These are phyloP conservation scores for Iris pallida DNA, from an alignment of 116 monocot genomes.

Conservation along the genomic window DNA sequence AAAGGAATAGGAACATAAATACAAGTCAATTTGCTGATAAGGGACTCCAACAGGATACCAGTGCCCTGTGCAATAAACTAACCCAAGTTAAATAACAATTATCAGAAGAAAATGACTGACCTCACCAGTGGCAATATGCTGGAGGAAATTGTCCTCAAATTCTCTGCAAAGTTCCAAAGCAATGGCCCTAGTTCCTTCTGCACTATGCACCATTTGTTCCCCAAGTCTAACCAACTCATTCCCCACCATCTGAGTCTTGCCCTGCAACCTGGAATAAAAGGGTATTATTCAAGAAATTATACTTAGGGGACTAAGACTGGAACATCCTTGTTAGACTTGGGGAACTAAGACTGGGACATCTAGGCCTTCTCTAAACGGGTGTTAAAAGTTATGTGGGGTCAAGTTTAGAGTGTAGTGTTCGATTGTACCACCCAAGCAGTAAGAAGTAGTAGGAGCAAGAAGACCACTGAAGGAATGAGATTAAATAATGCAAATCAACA, in stretches of 20 bases:
- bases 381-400: too few species aligned
- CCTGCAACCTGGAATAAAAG: slow-evolving; percentile 63
- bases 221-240: slow-evolving; percentile 94
- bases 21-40: not conserved
- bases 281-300: not conserved
- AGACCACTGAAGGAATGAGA: too few species aligned
- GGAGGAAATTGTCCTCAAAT: slow-evolving; percentile 29
- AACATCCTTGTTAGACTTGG: too few species aligned
- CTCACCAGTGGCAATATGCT: slow-evolving; percentile 60
- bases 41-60: not conserved
- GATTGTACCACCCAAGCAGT: too few species aligned
- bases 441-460: too few species aligned
- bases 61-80: not conserved
- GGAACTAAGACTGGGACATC: too few species aligned
- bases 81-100: not conserved
- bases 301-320: too few species aligned
- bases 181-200: slow-evolving; percentile 93
- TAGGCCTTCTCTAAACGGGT: too few species aligned
- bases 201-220: slow-evolving; percentile 87
- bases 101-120: slow-evolving; percentile 39
- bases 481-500: too few species aligned
- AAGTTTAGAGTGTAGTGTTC: too few species aligned
- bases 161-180: slow-evolving; percentile 87
- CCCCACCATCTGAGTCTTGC: slow-evolving; percentile 84
- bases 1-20: not conserved